phyloP scores from a whole-genome alignment of 495 filamentous ascomycete species.

The Aspergillus saccharolyticus region DNA sequence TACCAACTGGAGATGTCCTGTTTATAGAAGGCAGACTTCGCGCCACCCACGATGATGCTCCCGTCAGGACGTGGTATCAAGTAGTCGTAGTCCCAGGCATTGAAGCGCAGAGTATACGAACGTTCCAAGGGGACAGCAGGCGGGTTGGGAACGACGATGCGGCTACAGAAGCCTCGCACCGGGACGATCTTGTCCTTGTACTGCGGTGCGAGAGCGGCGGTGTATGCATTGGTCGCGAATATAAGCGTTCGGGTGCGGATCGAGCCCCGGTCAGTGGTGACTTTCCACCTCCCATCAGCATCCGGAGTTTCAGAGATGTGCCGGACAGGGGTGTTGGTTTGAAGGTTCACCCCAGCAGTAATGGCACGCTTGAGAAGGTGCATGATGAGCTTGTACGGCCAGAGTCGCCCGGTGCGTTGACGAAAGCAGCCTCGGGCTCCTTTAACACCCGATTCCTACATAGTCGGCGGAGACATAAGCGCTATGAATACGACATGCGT shows the following conservation, averaged over 20 bases:
- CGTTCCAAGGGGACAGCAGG: conserved; percentile 14
- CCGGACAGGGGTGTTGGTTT: conserved; percentile 68
- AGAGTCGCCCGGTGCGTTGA: conserved; percentile 46
- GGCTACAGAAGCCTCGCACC: conserved; percentile 51
- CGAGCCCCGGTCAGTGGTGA: conserved; percentile 61
- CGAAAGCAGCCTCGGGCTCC: conserved; percentile 40
- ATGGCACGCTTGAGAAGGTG: conserved; percentile 59
- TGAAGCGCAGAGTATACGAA: conserved; percentile 27
- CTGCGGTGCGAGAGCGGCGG: conserved; percentile 61
- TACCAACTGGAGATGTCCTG: conserved; percentile 40
- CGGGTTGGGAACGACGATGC: conserved; percentile 27
- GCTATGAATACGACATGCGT: not conserved
- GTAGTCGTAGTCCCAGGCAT: conserved; percentile 40
- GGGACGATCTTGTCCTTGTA: conserved; percentile 73
- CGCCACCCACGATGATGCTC: conserved; percentile 51
- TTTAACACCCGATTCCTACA: conserved; percentile 41
- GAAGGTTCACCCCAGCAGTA: conserved; percentile 59
- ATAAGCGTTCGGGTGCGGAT: conserved; percentile 58
- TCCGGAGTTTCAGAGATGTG: conserved; percentile 26
- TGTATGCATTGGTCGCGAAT: conserved; percentile 77
- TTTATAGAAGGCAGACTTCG: conserved; percentile 27
- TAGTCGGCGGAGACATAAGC: conserved; percentile 9
- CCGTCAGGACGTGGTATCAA: conserved; percentile 47
- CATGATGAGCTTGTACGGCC: conserved; percentile 81
- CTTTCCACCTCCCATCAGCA: conserved; percentile 19